Evolutionary conservation across 768 basidiomycete genomes (phyloP), one percentile per base, ranked within the genome.

Genomic region (Suillus ampliporus): DNA sequence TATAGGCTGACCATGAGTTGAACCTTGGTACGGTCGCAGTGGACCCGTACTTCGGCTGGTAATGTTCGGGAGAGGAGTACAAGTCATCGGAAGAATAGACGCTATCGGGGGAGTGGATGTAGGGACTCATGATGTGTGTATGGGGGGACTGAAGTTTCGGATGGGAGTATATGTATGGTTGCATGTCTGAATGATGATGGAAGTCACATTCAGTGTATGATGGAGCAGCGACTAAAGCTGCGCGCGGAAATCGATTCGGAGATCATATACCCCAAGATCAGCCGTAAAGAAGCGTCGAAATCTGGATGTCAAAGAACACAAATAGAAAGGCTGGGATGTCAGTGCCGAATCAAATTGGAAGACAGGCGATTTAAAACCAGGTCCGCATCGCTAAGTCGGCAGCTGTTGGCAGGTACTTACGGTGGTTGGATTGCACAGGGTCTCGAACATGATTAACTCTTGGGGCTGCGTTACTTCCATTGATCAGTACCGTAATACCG

Each of bases 381-480:
- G 70, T 66, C 54, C 54, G 38, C n/a, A 69, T 61, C 64, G 67
- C 58, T 71, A 66, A 68, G 54, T 40, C 54, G 54, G 54, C 52
- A n/a, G 52, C 52, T 68, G 70, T 76, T 75, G 69, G 62, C 62
- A 71, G 64, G 68, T 70, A 23, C 46, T 50, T 50, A 54, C 65
- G 69, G 68, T 68, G 68, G 74, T 67, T 26, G 37, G 37, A 54
- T 37, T 54, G 53, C 23, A 40, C 63, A 59, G 38, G 51, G 74
- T 67, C 73, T 72, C 68, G 64, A 76, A 63, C 71, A 64, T 63
- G 75, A 68, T 65, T 62, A 65, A 65, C 63, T 19, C 35, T 59
- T 73, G 65, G 62, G 70, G 70, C 72, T 75, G 72, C 70, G 67
- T 62, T 63, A 53, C 62, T 75, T 75, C 72, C 61, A 75, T 75